Base-by-base conservation (phyloP, 495 filamentous ascomycete species). In the Platismatia glauca region DNA sequence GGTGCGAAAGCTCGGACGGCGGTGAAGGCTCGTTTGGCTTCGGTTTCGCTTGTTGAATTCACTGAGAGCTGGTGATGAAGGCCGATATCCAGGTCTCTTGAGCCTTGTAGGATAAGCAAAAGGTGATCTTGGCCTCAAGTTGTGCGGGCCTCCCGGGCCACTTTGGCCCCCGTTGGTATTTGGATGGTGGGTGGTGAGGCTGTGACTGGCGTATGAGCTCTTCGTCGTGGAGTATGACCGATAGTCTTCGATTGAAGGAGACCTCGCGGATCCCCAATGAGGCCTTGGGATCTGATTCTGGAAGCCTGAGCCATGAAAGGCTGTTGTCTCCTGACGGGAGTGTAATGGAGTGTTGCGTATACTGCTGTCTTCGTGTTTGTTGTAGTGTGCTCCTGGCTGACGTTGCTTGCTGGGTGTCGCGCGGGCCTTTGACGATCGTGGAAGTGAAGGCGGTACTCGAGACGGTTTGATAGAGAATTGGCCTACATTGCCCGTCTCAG, bases 401-500 rank as follows among this genome's bases (percentile, higher is more conserved):
- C 44, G 53, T 27, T 57, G 39, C 35, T 64, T 48, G 44, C 50
- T 57, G 20, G 62, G 46, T 33, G 48, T 50, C 55, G 33, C 15
- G 29, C 22, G 41, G n/a, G 41, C 27, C 29, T 35, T 33, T 20
- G 44, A 27, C 38, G 43, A 46, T 16, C 57, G 62, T 41, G 56
- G 62, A 34, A 43, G 24, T 43, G 46, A 55, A 35, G 55, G 35
- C 43, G 61, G 55, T 33, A 58, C 37, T 56, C 80, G 75, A 39
- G 77, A 69, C 7, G 81, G 78, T 63, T 76, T 76, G 65, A 82
- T 82, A 48, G 80, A 79, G 62, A 88, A 84, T 55, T 81, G 72
- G 11, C 82, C 85, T 56, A 89, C 82, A 59, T 88, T 84, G 20
- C 86, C 87, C 1, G 82, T 81, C 71, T 89, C 87, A 0, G 86